Evolutionary conservation across 768 basidiomycete genomes (phyloP).

Genomic region (Mycena metata): DNA sequence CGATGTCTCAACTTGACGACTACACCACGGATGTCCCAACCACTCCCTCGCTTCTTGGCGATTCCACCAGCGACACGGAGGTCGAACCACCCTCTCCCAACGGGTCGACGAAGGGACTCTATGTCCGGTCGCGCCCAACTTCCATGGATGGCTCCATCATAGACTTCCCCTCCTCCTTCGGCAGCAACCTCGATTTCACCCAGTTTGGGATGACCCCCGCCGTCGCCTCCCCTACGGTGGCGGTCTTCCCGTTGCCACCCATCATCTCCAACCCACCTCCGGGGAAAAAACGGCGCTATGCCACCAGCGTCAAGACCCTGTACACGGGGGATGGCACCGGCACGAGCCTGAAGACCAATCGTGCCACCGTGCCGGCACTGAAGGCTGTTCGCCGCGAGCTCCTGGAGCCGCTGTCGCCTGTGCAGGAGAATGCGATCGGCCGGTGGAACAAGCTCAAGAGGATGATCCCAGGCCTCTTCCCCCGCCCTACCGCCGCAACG

Average conservation of each 20-base stretch:
- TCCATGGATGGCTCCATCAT: slow-evolving; percentile 14
- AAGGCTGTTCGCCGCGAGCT: not conserved
- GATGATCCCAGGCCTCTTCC: slow-evolving; percentile 21
- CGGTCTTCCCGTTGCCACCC: not conserved
- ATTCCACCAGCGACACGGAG: slow-evolving; percentile 3
- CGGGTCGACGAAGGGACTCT: slow-evolving; percentile 10
- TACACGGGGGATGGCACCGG: slow-evolving; percentile 10
- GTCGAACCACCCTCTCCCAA: slow-evolving; percentile 7
- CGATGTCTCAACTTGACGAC: too few relatives aligned
- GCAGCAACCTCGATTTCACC: not conserved
- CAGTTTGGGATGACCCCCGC: not conserved
- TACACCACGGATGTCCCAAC: too few relatives aligned
- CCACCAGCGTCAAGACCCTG: slow-evolving; percentile 2
- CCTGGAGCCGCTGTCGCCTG: not conserved
- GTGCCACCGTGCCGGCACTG: not conserved
- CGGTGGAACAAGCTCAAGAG: not conserved
- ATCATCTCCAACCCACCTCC: not conserved
- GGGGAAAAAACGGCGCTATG: slow-evolving; percentile 12
- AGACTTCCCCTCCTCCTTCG: slow-evolving; percentile 2
- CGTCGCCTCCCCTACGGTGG: not conserved
- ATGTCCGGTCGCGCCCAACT: slow-evolving; percentile 23
- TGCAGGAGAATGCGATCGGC: not conserved
- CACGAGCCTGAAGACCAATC: slow-evolving; percentile 16
- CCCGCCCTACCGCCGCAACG: not conserved
- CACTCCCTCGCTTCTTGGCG: not conserved